A percentile compares a stretch with the other conserved stretches of the same genome.
phyloP scores from a whole-genome alignment of 768 basidiomycete species.

The Tubosaeta sp. region DNA sequence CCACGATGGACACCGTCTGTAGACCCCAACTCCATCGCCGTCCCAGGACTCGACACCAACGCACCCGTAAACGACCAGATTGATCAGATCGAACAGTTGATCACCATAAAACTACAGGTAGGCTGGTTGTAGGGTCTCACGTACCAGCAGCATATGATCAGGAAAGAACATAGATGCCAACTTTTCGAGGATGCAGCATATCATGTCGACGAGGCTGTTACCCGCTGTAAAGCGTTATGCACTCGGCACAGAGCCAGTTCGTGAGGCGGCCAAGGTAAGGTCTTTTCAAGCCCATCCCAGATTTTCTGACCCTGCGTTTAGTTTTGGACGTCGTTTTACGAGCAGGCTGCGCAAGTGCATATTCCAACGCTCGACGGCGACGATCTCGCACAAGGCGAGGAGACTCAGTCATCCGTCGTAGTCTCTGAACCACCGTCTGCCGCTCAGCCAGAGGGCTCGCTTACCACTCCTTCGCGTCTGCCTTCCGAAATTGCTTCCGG shows the following conservation, averaged over 20 bases:
- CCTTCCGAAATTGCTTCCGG: constrained; percentile 2
- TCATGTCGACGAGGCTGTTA: constrained; percentile 74
- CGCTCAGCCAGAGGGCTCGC: constrained; percentile 9
- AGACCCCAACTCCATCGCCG: constrained; percentile 58
- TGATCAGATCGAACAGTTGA: constrained; percentile 93
- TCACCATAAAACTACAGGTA: constrained; percentile 88
- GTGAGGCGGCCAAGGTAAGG: constrained; percentile 82
- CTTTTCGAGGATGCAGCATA: constrained; percentile 84
- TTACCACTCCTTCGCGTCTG: constrained; percentile 11
- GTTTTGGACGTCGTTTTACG: constrained; percentile 98
- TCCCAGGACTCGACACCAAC: constrained; percentile 69
- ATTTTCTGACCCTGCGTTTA: constrained; percentile 24
- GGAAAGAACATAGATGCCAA: constrained; percentile 86
- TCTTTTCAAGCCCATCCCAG: constrained; percentile 17
- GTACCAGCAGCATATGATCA: constrained; percentile 13
- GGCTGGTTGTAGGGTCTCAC: constrained; percentile 1
- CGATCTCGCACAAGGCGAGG: constrained; percentile 50
- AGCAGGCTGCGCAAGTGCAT: constrained; percentile 84
- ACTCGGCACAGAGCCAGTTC: constrained; percentile 79
- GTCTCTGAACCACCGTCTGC: constrained; percentile 13
- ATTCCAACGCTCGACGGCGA: constrained; percentile 73
- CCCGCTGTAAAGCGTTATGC: constrained; percentile 91
- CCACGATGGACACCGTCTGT: constrained; percentile 62
- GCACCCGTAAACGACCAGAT: constrained; percentile 78
- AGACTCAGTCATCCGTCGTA: constrained; percentile 32